Percentiles rank a stretch among this genome's conserved stretches.
Evolutionary conservation across 768 basidiomycete genomes (phyloP).

Genomic region (Termitomyces sp.): DNA sequence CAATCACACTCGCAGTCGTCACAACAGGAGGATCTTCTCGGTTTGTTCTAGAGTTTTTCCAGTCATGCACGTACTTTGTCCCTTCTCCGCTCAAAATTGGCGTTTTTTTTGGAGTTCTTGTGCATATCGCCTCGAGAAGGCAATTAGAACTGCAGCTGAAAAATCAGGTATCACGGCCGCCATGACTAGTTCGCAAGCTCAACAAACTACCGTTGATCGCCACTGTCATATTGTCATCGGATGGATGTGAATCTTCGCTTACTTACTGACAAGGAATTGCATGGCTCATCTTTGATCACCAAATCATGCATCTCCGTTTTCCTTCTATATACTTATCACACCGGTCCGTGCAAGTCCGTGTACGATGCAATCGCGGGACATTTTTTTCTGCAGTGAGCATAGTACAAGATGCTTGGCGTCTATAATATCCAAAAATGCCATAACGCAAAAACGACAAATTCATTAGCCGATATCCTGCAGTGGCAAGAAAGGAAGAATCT

Average conservation of each 20-base stretch:
- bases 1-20: constrained; percentile 24
- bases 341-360: background rate
- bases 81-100: background rate
- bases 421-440: background rate
- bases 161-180: background rate
- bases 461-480: background rate
- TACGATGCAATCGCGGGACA: too few relatives aligned
- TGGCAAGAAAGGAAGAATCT: background rate
- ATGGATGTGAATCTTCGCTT: background rate
- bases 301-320: background rate
- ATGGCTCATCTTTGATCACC: background rate
- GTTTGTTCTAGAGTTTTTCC: constrained; percentile 36
- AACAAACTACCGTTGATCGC: background rate
- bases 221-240: background rate
- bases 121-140: background rate
- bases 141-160: background rate
- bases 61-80: background rate
- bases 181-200: background rate
- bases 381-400: background rate
- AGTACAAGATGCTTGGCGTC: too few relatives aligned
- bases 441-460: too few relatives aligned
- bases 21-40: constrained; percentile 44
- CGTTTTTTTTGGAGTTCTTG: background rate
- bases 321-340: background rate
- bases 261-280: background rate